Base-by-base conservation (phyloP, 352 stramenopile genomes). In the Pythium plurisporium region DNA sequence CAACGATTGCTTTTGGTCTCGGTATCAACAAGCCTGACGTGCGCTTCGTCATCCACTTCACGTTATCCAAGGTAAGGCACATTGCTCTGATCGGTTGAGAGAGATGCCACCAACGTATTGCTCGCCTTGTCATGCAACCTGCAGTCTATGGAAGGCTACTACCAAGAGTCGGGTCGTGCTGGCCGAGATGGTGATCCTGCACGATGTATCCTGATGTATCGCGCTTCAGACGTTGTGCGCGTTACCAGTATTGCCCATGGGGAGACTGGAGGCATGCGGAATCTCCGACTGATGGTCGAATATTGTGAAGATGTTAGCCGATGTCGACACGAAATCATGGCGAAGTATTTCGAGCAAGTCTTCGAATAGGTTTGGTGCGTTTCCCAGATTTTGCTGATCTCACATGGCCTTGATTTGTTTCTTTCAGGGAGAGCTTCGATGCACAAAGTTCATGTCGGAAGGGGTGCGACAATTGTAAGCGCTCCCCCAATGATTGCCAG, bases 151-250 rank as follows among this genome's bases (percentile, higher is more conserved):
- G 96, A 99, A 75, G 95, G 88, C 1, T 99, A 99, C 63, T 99
- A 98, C 62, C 96, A 99, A 73, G 96, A 99, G 74, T 95, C 86
- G 14, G 97, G 97, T 7, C 76, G 97, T 43, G 97, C 92, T 37
- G 97, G 97, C 36, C 80, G 96, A 29, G 96, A 99, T 72, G 96
- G 96, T 8, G 65, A 92, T 1, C 62, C 86, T 12, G 73, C 84
- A 7, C 73, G 87, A n/a, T 97, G 92, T 61, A 69, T 96, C 9
- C 56, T 98, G 25, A 84, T 96, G 66, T 98, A 96, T 54, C 72
- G 71, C 11, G 54, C 72, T 0, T 76, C 72, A 11, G 91, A 97
- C 59, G 86, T 92, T 2, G 54, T 83, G 23, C 76, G 75, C n/a
- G 79, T 92, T 4, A 78, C 68, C 37, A 81, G 76, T 25, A 83